Evolutionary conservation across 2,329 filamentous ascomycete genomes (phyloP).

Genomic region (Cadophora malorum): DNA sequence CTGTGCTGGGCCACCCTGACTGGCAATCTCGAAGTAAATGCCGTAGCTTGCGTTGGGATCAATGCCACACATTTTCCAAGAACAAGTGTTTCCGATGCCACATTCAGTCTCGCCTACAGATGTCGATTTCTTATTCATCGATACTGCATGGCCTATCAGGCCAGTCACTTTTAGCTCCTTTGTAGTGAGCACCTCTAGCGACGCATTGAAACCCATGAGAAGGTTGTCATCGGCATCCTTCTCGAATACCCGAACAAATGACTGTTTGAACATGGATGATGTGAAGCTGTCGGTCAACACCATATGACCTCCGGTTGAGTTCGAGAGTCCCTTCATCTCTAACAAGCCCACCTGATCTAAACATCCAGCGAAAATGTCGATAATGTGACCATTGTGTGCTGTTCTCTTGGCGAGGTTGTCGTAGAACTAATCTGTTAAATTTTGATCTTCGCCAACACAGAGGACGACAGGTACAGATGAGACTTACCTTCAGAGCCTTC

Average conservation of each 20-base stretch:
- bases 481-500: conserved; percentile 87
- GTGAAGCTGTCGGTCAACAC: conserved; percentile 98
- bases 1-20: conserved; percentile 84
- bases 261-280: conserved; percentile 99
- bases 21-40: conserved; percentile 97
- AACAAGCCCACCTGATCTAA: conserved; percentile 95
- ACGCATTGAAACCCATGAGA: conserved; percentile 97
- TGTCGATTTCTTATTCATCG: conserved; percentile 96
- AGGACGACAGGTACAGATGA: background rate
- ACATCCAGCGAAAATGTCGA: conserved; percentile 97
- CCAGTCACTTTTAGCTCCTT: conserved; percentile 99
- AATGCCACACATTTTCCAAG: conserved; percentile 99
- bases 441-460: background rate
- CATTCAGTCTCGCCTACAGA: conserved; percentile 98
- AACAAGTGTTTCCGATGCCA: conserved; percentile 97
- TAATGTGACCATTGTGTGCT: conserved; percentile 94
- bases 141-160: conserved; percentile 94
- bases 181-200: conserved; percentile 92
- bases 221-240: conserved; percentile 95
- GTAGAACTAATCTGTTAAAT: conserved; percentile 72
- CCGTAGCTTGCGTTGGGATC: conserved; percentile 93
- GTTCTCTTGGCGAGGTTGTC: conserved; percentile 92
- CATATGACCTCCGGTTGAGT: conserved; percentile 97
- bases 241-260: conserved; percentile 95
- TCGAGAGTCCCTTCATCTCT: conserved; percentile 97